These are phyloP conservation scores for Camillea tinctor DNA, from an alignment of 2,329 filamentous ascomycete genomes.

Conservation along the genomic window DNA sequence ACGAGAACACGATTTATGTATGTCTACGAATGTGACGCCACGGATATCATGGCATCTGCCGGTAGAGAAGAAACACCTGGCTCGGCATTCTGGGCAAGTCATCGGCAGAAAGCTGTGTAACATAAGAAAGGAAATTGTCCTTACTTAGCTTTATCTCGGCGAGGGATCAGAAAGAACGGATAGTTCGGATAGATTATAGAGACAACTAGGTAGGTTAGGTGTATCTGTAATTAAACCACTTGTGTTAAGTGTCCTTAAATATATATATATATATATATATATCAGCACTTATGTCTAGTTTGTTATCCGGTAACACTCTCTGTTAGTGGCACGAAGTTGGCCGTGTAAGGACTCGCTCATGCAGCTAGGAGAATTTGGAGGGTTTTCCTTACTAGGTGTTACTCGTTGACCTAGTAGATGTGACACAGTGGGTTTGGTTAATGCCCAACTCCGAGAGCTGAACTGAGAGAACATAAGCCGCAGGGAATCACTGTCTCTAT, in stretches of 20 bases:
- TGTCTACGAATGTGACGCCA: background rate
- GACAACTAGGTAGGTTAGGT: background rate
- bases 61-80: background rate
- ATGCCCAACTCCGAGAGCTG: background rate
- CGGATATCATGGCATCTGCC: background rate
- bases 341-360: background rate
- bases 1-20: background rate
- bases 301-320: background rate
- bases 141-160: background rate
- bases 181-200: background rate
- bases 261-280: too few relatives aligned
- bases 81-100: background rate
- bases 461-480: background rate
- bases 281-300: background rate
- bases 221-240: background rate
- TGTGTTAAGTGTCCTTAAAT: background rate
- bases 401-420: background rate
- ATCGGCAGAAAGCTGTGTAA: background rate
- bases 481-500: background rate
- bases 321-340: background rate
- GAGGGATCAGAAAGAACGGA: background rate
- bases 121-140: background rate
- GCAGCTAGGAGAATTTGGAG: background rate
- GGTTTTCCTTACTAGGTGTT: background rate
- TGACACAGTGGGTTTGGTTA: background rate